Evolutionary conservation across 129 eudicot genomes (phyloP).

Genomic region (Apium graveolens): DNA sequence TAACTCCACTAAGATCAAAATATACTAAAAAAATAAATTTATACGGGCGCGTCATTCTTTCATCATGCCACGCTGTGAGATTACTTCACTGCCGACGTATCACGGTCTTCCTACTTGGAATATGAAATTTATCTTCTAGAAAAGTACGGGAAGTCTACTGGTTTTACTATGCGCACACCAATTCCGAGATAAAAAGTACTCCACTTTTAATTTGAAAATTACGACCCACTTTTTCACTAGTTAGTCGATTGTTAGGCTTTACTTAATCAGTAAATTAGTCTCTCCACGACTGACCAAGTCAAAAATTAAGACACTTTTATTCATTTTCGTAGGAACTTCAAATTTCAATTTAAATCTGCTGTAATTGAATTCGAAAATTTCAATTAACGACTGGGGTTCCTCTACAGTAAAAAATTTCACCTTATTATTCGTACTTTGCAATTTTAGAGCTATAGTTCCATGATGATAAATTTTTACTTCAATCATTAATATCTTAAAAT

Average conservation of each 20-base stretch:
- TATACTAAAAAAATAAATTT: neutral
- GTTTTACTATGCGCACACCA: neutral
- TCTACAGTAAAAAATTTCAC: too few relatives aligned
- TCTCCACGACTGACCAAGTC: neutral
- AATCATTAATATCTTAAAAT: too few relatives aligned
- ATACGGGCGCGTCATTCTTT: neutral
- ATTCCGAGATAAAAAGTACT: neutral
- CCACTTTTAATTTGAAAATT: neutral
- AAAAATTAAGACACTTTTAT: neutral
- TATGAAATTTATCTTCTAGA: conserved; percentile 8
- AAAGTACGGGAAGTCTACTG: neutral
- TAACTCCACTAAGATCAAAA: too few relatives aligned
- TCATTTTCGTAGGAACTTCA: neutral
- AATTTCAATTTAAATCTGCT: too few relatives aligned
- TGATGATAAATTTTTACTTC: too few relatives aligned
- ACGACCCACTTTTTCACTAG: neutral
- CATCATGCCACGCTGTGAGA: neutral
- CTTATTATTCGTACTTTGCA: too few relatives aligned
- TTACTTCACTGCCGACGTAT: conserved; percentile 10
- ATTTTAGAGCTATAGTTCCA: too few relatives aligned
- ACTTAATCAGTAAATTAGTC: neutral
- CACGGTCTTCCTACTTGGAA: neutral
- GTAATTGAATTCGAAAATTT: too few relatives aligned
- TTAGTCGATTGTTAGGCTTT: neutral
- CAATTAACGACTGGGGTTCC: too few relatives aligned